Conservation (phyloP, 768 basidiomycete species). For the Pleurotus citrinopileatus region DNA sequence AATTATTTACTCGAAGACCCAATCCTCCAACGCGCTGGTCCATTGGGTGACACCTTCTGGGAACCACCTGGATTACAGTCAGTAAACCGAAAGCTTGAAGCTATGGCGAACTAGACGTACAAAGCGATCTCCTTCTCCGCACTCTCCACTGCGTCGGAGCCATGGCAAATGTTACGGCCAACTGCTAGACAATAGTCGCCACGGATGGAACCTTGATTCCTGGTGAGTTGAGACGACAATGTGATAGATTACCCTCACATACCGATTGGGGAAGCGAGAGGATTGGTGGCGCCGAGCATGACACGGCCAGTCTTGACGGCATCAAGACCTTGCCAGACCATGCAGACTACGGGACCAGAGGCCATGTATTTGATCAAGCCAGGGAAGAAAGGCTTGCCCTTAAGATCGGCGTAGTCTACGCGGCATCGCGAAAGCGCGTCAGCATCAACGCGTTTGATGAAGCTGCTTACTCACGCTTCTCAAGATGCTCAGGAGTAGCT, state of each 20-base stretch:
- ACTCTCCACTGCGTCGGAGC: constrained; percentile 84
- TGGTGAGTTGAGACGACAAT: constrained; percentile 8
- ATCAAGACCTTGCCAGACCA: constrained; percentile 94
- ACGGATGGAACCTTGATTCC: constrained; percentile 78
- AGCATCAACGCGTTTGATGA: constrained; percentile 16
- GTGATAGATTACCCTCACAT: constrained; percentile 17
- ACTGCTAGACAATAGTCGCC: constrained; percentile 94
- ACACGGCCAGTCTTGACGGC: constrained; percentile 93
- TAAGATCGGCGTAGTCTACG: constrained; percentile 94
- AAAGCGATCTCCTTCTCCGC: constrained; percentile 94
- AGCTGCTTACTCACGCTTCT: constrained; percentile 62
- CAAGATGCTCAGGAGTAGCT: constrained; percentile 79
- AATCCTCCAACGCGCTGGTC: constrained; percentile 55
- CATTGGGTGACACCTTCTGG: constrained; percentile 81
- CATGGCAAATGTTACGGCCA: constrained; percentile 93
- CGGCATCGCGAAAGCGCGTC: constrained; percentile 9
- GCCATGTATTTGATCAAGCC: constrained; percentile 96
- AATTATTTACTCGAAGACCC: constrained; percentile 74
- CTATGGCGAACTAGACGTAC: constrained; percentile 42
- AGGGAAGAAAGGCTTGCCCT: constrained; percentile 93
- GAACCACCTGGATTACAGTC: constrained; percentile 69
- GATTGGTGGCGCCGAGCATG: constrained; percentile 98
- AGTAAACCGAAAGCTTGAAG: constrained; percentile 10
- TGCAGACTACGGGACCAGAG: constrained; percentile 91
- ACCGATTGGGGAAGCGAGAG: constrained; percentile 86